These are phyloP conservation scores for Calonectria hongkongensis DNA, from an alignment of 2,329 filamentous ascomycete species.

Conservation along the genomic window DNA sequence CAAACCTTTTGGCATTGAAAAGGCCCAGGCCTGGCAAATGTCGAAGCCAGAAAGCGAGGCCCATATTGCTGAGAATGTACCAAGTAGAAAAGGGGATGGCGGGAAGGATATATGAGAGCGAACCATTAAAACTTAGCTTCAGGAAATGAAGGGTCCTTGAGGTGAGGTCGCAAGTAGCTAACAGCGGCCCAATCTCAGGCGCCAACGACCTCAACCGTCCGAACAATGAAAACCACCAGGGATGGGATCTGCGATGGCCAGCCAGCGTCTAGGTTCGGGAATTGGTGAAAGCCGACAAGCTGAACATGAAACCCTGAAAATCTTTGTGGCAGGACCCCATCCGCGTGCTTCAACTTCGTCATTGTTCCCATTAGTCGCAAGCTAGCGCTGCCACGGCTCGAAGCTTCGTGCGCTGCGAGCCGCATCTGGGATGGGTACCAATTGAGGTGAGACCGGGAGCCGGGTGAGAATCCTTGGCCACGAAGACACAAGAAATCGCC, in stretches of 20 bases:
- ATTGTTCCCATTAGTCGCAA: slow-evolving; percentile 51
- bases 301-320: slow-evolving; percentile 33
- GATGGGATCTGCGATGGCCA: slow-evolving; percentile 21
- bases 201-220: slow-evolving; percentile 27
- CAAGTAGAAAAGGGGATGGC: not conserved
- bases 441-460: slow-evolving; percentile 42
- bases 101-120: not conserved
- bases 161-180: not conserved
- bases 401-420: slow-evolving; percentile 51
- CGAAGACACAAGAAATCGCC: slow-evolving; percentile 35
- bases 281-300: slow-evolving; percentile 4
- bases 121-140: not conserved
- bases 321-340: slow-evolving; percentile 38
- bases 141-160: slow-evolving; percentile 10
- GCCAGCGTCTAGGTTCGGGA: slow-evolving; percentile 15
- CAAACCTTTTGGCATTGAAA: not conserved
- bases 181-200: slow-evolving; percentile 2
- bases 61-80: not conserved
- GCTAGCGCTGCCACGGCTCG: slow-evolving; percentile 49
- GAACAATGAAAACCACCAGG: slow-evolving; percentile 3
- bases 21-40: not conserved
- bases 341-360: slow-evolving; percentile 52
- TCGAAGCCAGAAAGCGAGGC: not conserved
- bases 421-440: slow-evolving; percentile 52
- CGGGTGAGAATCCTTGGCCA: slow-evolving; percentile 45